Conservation (phyloP, 202 grass and related monocot genomes). For the Schoenoplectus tabernaemontani region DNA sequence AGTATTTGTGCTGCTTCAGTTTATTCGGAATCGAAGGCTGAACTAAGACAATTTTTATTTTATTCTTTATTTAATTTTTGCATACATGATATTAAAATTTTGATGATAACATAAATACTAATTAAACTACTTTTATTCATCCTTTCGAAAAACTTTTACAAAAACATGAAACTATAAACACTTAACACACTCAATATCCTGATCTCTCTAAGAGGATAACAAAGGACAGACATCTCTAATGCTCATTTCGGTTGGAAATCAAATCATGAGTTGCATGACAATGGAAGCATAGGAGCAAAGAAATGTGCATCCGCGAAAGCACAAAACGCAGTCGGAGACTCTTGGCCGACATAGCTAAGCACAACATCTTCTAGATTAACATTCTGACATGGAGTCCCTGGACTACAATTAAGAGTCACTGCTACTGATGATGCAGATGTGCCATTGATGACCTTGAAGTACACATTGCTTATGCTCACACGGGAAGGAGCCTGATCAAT, state of each 20-base stretch:
- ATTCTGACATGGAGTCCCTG: background rate
- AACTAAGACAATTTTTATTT: too few relatives aligned
- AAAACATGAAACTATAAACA: too few relatives aligned
- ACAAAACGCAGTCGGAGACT: background rate
- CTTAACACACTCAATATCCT: too few relatives aligned
- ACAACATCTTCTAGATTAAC: background rate
- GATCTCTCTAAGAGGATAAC: background rate
- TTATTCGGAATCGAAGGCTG: too few relatives aligned
- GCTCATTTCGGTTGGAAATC: too few relatives aligned
- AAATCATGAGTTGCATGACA: constrained; percentile 3
- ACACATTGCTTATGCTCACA: constrained; percentile 27
- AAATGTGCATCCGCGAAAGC: constrained; percentile 9
- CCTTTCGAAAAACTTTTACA: too few relatives aligned
- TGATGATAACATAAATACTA: too few relatives aligned
- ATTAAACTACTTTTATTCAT: too few relatives aligned
- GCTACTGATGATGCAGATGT: constrained; percentile 29
- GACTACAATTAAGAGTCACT: constrained; percentile 29
- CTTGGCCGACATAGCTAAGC: background rate
- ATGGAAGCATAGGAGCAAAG: constrained; percentile 8
- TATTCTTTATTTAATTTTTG: too few relatives aligned
- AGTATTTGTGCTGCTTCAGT: background rate
- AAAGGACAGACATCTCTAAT: too few relatives aligned
- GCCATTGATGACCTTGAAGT: constrained; percentile 26
- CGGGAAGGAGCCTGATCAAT: constrained; percentile 16
- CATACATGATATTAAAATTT: too few relatives aligned